These are phyloP conservation scores for Alternaria dauci DNA, from an alignment of 2,329 filamentous ascomycete species.

Conservation along the genomic window DNA sequence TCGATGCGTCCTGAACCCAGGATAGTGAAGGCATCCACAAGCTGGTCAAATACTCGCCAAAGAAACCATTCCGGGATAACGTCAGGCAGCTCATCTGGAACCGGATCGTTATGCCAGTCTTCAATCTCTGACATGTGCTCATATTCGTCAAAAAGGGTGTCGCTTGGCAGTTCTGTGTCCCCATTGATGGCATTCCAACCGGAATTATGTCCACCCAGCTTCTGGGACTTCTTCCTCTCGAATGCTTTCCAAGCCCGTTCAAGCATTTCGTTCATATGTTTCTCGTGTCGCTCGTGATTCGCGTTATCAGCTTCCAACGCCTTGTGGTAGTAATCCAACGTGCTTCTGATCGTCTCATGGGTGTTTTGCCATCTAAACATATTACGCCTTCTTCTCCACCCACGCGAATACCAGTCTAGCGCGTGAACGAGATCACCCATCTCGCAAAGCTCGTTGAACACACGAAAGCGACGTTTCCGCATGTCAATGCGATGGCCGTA, in stretches of 20 bases:
- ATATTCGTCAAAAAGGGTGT: neutral
- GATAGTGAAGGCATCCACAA: constrained; percentile 3
- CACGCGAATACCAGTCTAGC: neutral
- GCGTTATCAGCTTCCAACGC: no score
- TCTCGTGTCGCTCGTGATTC: neutral
- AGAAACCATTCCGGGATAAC: constrained; percentile 13
- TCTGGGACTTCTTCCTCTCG: rapidly evolving
- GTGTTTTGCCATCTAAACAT: neutral
- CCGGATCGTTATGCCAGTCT: neutral
- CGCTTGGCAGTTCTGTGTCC: neutral
- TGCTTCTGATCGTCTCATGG: neutral
- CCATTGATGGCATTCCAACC: neutral
- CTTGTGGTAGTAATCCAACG: neutral
- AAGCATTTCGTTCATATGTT: neutral
- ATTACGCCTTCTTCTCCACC: neutral
- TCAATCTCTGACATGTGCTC: neutral
- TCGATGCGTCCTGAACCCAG: constrained; percentile 2
- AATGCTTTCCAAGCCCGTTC: neutral
- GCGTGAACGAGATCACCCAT: neutral
- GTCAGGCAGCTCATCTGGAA: neutral
- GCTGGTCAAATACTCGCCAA: constrained; percentile 13
- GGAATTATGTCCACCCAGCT: neutral
- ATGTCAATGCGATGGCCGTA: constrained; percentile 12
- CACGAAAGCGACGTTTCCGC: constrained; percentile 2
- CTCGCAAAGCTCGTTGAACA: constrained; percentile 15